These are phyloP conservation scores for Nicotiana otophora DNA, from an alignment of 257 asterid genomes.

Conservation along the genomic window DNA sequence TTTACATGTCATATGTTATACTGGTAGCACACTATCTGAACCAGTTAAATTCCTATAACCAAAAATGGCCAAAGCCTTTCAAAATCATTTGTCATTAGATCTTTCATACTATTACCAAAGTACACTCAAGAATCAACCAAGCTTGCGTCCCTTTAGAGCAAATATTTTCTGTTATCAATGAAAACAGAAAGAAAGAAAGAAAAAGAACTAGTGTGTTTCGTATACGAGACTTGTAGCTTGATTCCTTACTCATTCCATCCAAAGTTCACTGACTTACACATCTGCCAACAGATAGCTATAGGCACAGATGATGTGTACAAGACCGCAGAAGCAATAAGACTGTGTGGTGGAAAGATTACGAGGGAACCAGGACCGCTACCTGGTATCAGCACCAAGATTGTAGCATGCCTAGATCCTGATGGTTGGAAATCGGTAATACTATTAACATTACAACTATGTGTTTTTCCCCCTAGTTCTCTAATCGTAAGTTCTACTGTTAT, in stretches of 20 bases:
- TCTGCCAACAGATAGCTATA: slow-evolving; percentile 66
- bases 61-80: too few species aligned
- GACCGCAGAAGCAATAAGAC: slow-evolving; percentile 83
- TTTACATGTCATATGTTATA: not conserved
- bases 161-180: too few species aligned
- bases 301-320: slow-evolving; percentile 91
- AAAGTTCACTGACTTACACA: not conserved
- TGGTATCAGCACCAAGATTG: slow-evolving; percentile 82
- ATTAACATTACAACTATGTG: slow-evolving; percentile 12
- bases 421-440: slow-evolving; percentile 87
- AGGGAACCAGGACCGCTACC: slow-evolving; percentile 96
- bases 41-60: too few species aligned
- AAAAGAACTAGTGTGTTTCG: too few species aligned
- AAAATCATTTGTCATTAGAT: too few species aligned
- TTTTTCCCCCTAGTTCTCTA: not conserved
- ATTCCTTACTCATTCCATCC: too few species aligned
- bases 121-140: too few species aligned
- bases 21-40: not conserved
- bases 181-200: too few species aligned
- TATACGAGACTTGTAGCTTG: too few species aligned
- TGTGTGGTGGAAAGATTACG: slow-evolving; percentile 69
- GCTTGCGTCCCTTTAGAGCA: too few species aligned
- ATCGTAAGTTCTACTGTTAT: not conserved
- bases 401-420: slow-evolving; percentile 98
- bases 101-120: too few species aligned